These are phyloP conservation scores for Echites panduratus DNA, from an alignment of 257 asterid genomes.

Conservation along the genomic window DNA sequence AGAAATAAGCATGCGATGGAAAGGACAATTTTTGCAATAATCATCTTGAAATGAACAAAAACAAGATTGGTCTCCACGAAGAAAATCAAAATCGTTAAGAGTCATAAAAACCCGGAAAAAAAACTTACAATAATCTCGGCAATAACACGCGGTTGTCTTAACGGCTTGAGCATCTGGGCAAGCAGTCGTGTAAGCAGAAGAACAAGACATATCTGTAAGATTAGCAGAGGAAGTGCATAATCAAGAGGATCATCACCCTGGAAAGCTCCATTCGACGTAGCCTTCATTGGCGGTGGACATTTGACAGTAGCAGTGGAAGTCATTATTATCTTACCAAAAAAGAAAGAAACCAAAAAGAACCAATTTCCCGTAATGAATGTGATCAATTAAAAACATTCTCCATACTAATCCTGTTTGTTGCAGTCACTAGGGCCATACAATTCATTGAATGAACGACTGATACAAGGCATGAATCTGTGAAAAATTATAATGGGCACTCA, in stretches of 20 bases:
- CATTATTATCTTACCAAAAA: neutral
- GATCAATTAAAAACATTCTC: neutral
- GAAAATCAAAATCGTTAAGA: neutral
- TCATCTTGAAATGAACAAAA: too few species aligned
- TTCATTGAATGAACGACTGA: neutral
- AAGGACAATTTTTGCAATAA: too few species aligned
- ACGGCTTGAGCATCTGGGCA: slow-evolving; percentile 36
- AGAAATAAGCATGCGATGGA: too few species aligned
- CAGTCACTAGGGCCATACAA: neutral
- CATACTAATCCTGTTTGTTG: neutral
- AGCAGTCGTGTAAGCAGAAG: slow-evolving; percentile 31
- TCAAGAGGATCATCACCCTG: slow-evolving; percentile 44
- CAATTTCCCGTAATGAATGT: neutral
- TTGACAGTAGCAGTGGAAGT: slow-evolving; percentile 13
- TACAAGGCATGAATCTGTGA: neutral
- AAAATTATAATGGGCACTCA: too few species aligned
- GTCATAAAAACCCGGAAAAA: neutral
- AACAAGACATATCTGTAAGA: slow-evolving; percentile 36
- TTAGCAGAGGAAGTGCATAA: slow-evolving; percentile 39
- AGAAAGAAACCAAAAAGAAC: neutral
- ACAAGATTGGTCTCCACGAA: neutral
- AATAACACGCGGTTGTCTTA: slow-evolving; percentile 46
- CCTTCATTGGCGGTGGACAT: slow-evolving; percentile 42
- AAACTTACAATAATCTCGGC: slow-evolving; percentile 45
- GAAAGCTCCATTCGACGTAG: slow-evolving; percentile 41